Percentiles rank a stretch among this genome's conserved stretches.
Conservation (phyloP, 2,329 filamentous ascomycete species). For the Ophiostoma fasciatum region DNA sequence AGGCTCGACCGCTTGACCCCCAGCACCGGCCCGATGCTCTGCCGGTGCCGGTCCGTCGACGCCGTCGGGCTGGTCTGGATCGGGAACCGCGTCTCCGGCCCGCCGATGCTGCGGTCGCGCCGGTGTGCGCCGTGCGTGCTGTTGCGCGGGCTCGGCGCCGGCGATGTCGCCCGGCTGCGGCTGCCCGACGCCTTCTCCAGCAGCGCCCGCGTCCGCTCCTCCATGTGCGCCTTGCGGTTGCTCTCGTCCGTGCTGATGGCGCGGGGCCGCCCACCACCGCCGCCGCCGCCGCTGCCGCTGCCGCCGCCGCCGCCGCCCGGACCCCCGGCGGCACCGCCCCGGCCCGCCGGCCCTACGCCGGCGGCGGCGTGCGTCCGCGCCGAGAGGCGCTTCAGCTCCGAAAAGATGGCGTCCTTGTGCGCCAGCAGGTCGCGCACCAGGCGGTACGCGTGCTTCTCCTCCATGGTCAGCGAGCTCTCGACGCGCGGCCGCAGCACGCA, state of each 20-base stretch:
- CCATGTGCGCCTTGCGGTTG: slow-evolving; percentile 84
- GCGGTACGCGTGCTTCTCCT: slow-evolving; percentile 84
- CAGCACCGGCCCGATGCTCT: slow-evolving; percentile 34
- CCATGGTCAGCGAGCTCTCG: slow-evolving; percentile 84
- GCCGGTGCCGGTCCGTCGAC: slow-evolving; percentile 32
- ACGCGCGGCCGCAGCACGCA: slow-evolving; percentile 77
- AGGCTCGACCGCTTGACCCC: slow-evolving; percentile 52
- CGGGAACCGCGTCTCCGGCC: slow-evolving; percentile 69
- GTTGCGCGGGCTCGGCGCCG: slow-evolving; percentile 39
- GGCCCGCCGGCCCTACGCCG: neutral
- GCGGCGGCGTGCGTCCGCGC: slow-evolving; percentile 46
- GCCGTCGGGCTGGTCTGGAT: slow-evolving; percentile 54
- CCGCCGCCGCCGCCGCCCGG: slow-evolving; percentile 14
- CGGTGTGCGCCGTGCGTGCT: slow-evolving; percentile 35
- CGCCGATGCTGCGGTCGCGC: slow-evolving; percentile 64
- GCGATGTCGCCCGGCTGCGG: slow-evolving; percentile 61
- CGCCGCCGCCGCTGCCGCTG: neutral
- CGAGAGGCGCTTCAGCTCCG: slow-evolving; percentile 83
- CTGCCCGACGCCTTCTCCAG: slow-evolving; percentile 49
- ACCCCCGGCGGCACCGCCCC: slow-evolving; percentile 14
- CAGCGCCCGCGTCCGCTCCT: slow-evolving; percentile 76
- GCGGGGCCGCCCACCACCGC: slow-evolving; percentile 41
- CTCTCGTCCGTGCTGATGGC: slow-evolving; percentile 93
- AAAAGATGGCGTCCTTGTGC: slow-evolving; percentile 91
- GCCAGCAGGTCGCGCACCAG: slow-evolving; percentile 83